phyloP scores from a whole-genome alignment of 306 rosid genomes.

The Rubus parviflorus region DNA sequence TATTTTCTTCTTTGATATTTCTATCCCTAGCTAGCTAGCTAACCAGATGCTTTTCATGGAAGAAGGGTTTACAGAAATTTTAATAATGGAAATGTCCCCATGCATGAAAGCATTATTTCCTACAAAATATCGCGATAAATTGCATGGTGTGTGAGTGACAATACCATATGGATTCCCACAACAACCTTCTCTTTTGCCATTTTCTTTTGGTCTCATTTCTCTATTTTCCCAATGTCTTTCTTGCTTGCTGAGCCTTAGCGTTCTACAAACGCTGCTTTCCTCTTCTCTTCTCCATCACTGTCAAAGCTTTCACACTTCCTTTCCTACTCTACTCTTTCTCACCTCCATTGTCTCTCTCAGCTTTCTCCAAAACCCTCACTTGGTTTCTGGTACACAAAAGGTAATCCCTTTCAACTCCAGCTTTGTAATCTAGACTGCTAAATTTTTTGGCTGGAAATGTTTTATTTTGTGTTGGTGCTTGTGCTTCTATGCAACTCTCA shows the following conservation, averaged over 20 bases:
- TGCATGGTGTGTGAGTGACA: conserved; percentile 7
- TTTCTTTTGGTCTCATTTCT: conserved; percentile 4
- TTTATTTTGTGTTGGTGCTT: conserved; percentile 31
- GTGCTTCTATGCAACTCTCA: conserved; percentile 47
- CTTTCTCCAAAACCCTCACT: conserved; percentile 4
- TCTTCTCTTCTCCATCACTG: conserved; percentile 30
- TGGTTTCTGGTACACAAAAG: conserved; percentile 30
- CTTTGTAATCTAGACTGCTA: conserved; percentile 21
- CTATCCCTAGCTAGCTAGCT: too few species aligned
- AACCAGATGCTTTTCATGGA: not conserved
- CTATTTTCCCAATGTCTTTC: conserved; percentile 36
- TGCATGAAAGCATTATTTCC: not conserved
- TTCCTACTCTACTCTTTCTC: conserved; percentile 17
- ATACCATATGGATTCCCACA: conserved; percentile 20
- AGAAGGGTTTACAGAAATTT: not conserved
- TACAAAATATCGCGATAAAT: conserved; percentile 38
- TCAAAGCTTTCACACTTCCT: conserved; percentile 26
- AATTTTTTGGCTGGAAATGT: conserved; percentile 22
- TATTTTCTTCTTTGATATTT: too few species aligned
- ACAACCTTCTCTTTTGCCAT: conserved; percentile 19
- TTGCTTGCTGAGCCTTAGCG: conserved; percentile 39
- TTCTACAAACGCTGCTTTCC: conserved; percentile 28
- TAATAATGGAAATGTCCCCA: not conserved
- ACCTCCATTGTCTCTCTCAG: conserved; percentile 24
- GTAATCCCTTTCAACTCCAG: conserved; percentile 26